A percentile compares a stretch with the other conserved stretches of the same genome.
Conservation (phyloP, 441 rosid genomes). For the Macaranga tanarius region DNA sequence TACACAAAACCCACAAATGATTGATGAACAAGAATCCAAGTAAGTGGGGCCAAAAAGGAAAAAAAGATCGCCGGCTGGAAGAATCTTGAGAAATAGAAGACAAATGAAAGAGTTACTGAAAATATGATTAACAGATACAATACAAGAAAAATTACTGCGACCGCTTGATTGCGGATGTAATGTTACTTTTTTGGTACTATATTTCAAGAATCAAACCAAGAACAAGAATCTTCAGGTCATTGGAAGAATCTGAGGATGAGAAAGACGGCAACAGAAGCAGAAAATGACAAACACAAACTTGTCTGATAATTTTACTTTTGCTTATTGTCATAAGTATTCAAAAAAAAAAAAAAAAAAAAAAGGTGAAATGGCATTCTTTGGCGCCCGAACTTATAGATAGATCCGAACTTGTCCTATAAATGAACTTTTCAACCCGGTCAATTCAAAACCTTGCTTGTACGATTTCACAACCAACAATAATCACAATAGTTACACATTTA, state of each 20-base stretch:
- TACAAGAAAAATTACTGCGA: neutral
- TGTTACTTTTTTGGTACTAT: neutral
- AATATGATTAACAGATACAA: constrained; percentile 19
- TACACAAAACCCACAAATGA: constrained; percentile 1
- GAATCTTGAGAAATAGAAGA: constrained; percentile 26
- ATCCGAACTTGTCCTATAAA: too few species aligned
- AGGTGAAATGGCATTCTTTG: too few species aligned
- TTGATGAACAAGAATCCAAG: constrained; percentile 25
- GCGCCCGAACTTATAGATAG: too few species aligned
- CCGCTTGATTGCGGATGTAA: constrained; percentile 6
- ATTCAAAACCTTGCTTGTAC: too few species aligned
- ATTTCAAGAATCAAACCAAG: constrained; percentile 9
- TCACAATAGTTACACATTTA: too few species aligned
- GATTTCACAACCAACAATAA: too few species aligned
- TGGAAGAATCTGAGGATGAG: constrained; percentile 8
- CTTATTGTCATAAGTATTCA: too few species aligned
- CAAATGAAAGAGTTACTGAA: constrained; percentile 13
- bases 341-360: too few species aligned
- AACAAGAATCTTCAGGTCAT: neutral
- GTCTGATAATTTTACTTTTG: too few species aligned
- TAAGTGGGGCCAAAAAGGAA: constrained; percentile 23
- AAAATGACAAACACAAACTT: neutral
- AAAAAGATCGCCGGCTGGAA: constrained; percentile 31
- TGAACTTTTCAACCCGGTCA: too few species aligned
- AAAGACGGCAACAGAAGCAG: constrained; percentile 14